Evolutionary conservation across 768 basidiomycete genomes (phyloP), one percentile per base, ranked within the genome.

Genomic region (Hygrocybe punicea): DNA sequence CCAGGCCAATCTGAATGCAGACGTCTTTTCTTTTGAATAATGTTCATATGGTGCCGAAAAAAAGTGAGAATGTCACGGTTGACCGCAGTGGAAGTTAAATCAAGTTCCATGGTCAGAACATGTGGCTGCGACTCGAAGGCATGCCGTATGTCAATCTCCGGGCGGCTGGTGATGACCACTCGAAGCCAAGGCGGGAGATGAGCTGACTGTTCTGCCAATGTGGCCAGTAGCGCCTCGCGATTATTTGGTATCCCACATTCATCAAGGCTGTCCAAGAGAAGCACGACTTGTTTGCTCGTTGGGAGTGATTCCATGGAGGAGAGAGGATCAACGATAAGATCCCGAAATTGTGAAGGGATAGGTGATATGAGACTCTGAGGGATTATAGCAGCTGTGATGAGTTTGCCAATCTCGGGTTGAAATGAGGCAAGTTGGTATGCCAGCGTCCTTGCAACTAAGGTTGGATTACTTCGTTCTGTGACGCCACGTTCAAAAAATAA

Each of bases 261-360:
- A 49, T 67, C 66, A 17, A 67, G 50, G 29, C 63, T 63, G 59
- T 67, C 66, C 6, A 67, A 37, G 19, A 67, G 56, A 36, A 67
- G 57, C 8, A 66, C 40, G 50, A 57, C n/a, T n/a, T 7, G 53
- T 39, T 11, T 14, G 14, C n/a, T n/a, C 23, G 16, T 33, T 34
- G 33, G 44, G 29, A 29, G 29, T 29, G 29, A 29, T 29, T 29
- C 29, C 44, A 46, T n/a, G 34, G 11, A 46, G 7, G 14, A 46
- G 17, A 46, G 54, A 25, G 33, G 45, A 24, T 47, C 54, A 29
- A 48, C n/a, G 33, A 55, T n/a, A n/a, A 55, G 34, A 25, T 55
- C 45, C 29, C n/a, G 35, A 34, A 55, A 55, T 47, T 55, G 54
- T 6, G 54, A 29, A 4, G 33, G 25, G 46, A 55, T 42, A 14